These are phyloP conservation scores for Colletotrichum musae DNA, from an alignment of 2,329 filamentous ascomycete species.

Conservation along the genomic window DNA sequence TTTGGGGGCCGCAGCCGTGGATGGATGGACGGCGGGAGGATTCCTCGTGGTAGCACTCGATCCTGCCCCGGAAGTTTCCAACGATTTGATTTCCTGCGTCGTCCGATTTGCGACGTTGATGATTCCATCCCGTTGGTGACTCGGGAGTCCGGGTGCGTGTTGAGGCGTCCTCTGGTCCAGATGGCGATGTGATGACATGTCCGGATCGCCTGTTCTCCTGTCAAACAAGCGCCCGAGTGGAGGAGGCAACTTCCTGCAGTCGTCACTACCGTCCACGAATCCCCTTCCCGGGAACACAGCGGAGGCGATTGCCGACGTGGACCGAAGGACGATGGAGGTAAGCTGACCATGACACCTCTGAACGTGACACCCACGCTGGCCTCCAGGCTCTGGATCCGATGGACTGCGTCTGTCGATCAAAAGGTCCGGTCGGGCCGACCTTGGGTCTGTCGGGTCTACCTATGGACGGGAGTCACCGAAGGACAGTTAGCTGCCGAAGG, in stretches of 20 bases:
- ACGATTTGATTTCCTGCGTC: neutral
- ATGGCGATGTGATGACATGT: neutral
- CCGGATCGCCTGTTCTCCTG: neutral
- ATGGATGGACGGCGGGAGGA: neutral
- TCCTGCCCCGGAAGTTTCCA: slow-evolving; percentile 1
- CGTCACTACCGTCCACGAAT: no score
- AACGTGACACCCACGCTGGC: neutral
- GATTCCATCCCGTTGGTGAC: slow-evolving; percentile 13
- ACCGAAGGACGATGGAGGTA: neutral
- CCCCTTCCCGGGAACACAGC: no score
- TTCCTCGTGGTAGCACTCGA: slow-evolving; percentile 12
- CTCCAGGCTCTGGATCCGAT: neutral
- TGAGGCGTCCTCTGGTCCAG: no score
- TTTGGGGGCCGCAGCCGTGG: neutral
- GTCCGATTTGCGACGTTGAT: slow-evolving; percentile 11
- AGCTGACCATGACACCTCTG: slow-evolving; percentile 29
- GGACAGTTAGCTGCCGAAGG: no score
- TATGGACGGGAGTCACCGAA: no score
- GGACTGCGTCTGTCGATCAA: no score
- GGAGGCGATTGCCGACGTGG: slow-evolving; percentile 18
- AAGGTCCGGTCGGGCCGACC: no score
- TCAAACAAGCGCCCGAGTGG: neutral
- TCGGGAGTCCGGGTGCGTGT: neutral
- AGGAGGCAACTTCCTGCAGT: neutral
- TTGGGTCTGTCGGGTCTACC: no score